Evolutionary conservation across 2,329 filamentous ascomycete genomes (phyloP), one percentile per base, ranked within the genome.

Genomic region (Fusarium torreyae): DNA sequence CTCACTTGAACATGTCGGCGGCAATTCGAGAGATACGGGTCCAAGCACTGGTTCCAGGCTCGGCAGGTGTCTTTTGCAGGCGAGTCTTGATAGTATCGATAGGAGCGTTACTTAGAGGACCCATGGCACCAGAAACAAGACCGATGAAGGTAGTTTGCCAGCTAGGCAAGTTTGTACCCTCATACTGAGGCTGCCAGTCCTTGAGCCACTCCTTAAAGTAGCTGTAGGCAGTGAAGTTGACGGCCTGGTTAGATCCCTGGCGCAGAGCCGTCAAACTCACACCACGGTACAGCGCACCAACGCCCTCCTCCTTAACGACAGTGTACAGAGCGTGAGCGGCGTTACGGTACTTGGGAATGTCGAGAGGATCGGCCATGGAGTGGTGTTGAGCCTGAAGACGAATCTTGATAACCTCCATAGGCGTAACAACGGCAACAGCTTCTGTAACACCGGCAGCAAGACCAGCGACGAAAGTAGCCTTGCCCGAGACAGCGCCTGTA

Each of bases 401-500:
- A 79, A 99, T 99, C 88, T 99, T 99, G 82, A 99, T 89, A 66
- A 99, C 96, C 84, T 99, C 96, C 96, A 99, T 99, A 7, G 96
- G 96, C 31, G 94, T 98, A 58, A 99, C 96, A 52, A 99, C 93
- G 49, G 93, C 91, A 44, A 99, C 95, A 70, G 96, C 96, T 87
- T 99, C 96, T 20, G 96, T 98, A 18, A 99, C 90, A 81, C 96
- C 96, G 26, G 96, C 96, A 24, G 92, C 89, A 45, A 99, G 90
- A 77, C 96, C 96, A 74, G 96, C 93, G 7, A 85, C 2, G 75
- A 89, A 88, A 43, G 94, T 98, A 24, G 87, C 88, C 71, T 87
- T 86, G 48, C 92, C 91, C 31, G 88, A 89, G 48, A 97, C 87
- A 31, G 79, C 76, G 43, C 93, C 92, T 4, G 89, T 89, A 58